These are phyloP conservation scores for Oemleria cerasiformis DNA, from an alignment of 306 rosid species.

Conservation along the genomic window DNA sequence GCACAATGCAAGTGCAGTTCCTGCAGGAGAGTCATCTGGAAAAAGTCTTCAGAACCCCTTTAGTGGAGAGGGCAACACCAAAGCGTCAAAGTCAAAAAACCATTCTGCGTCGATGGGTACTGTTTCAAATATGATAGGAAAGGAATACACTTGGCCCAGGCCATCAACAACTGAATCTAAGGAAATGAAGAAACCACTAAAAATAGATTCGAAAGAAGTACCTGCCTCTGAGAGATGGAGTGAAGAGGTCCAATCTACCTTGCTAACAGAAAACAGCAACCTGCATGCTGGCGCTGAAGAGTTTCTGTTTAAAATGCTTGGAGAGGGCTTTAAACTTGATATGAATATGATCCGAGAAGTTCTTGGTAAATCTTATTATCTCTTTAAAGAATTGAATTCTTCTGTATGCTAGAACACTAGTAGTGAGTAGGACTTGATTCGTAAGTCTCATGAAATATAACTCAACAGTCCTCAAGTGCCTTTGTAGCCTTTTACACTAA, in stretches of 20 bases:
- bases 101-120: conserved; percentile 29
- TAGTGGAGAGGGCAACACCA: conserved; percentile 7
- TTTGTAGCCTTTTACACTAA: neutral
- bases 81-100: conserved; percentile 25
- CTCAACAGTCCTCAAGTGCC: neutral
- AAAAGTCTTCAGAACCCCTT: conserved; percentile 11
- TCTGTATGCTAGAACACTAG: neutral
- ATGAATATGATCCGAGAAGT: conserved; percentile 28
- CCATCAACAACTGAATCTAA: conserved; percentile 8
- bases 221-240: conserved; percentile 25
- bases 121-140: conserved; percentile 40
- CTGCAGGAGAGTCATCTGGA: conserved; percentile 5
- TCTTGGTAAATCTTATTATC: conserved; percentile 32
- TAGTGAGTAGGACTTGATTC: no score
- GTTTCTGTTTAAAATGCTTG: conserved; percentile 39
- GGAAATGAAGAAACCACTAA: conserved; percentile 30
- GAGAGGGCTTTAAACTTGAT: conserved; percentile 39
- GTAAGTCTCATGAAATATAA: no score
- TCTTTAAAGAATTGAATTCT: neutral
- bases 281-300: conserved; percentile 20
- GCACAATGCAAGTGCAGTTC: neutral
- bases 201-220: conserved; percentile 19
- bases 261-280: conserved; percentile 2
- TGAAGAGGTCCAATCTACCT: conserved; percentile 21
- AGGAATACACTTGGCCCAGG: conserved; percentile 18